Conservation (phyloP, 139 green algal species). For the Limnomonas spitsbergensis region DNA sequence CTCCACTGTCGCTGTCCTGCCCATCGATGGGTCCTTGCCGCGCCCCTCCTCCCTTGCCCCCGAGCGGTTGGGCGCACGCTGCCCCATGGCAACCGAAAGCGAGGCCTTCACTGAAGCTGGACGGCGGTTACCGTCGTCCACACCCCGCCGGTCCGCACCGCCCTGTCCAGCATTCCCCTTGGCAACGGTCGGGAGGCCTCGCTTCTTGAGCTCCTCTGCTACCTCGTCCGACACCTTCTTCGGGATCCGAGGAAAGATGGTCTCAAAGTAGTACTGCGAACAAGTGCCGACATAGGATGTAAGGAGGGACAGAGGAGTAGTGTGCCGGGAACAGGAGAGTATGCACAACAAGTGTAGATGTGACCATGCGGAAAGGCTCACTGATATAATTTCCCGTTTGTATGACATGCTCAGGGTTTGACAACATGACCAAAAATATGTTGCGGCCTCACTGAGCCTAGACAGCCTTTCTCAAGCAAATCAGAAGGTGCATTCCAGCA, state of each 20-base stretch:
- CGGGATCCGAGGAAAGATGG: slow-evolving; percentile 91
- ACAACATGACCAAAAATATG: too few species aligned
- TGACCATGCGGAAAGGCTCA: too few species aligned
- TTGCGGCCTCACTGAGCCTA: too few species aligned
- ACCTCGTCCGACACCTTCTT: slow-evolving; percentile 82
- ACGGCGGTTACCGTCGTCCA: slow-evolving; percentile 56
- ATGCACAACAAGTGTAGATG: too few species aligned
- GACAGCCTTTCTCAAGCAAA: too few species aligned
- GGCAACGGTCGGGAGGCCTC: slow-evolving; percentile 60
- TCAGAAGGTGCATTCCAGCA: too few species aligned
- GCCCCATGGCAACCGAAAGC: slow-evolving; percentile 87
- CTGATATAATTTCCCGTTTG: too few species aligned
- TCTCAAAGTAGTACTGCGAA: slow-evolving; percentile 98
- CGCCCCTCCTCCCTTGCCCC: slow-evolving; percentile 59
- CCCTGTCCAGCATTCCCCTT: slow-evolving; percentile 79
- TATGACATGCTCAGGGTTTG: too few species aligned
- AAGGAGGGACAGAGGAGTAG: neutral
- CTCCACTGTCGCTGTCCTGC: slow-evolving; percentile 7
- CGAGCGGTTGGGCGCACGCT: slow-evolving; percentile 84
- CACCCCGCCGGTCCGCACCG: slow-evolving; percentile 71
- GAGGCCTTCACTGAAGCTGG: slow-evolving; percentile 88
- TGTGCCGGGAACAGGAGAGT: neutral
- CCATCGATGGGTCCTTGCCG: neutral
- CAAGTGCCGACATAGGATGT: neutral
- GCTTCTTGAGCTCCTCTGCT: slow-evolving; percentile 51